Evolutionary conservation across 2,329 filamentous ascomycete species (phyloP).

Genomic region (Endothia cerciana): DNA sequence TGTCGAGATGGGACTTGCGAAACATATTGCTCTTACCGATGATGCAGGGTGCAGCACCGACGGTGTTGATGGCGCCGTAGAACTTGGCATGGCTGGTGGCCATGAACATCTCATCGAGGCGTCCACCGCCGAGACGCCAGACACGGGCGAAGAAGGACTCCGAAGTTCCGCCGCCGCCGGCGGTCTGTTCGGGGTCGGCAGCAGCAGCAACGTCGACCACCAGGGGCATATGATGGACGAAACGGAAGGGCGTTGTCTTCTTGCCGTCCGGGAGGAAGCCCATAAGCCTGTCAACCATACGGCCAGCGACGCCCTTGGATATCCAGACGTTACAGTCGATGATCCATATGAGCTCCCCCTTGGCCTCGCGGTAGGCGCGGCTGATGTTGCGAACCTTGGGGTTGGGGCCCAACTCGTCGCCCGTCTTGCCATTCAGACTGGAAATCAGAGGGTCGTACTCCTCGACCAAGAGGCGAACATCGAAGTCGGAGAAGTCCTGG

Average conservation of each 20-base stretch:
- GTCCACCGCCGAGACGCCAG: constrained; percentile 66
- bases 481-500: constrained; percentile 67
- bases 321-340: constrained; percentile 98
- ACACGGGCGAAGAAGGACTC: constrained; percentile 27
- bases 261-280: constrained; percentile 62
- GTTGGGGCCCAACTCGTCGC: constrained; percentile 78
- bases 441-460: constrained; percentile 76
- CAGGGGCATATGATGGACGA: constrained; percentile 91
- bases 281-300: constrained; percentile 87
- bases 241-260: constrained; percentile 71
- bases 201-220: constrained; percentile 70
- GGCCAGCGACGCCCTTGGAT: constrained; percentile 73
- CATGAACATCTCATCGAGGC: constrained; percentile 94
- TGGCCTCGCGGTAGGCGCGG: constrained; percentile 85
- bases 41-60: constrained; percentile 87
- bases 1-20: constrained; percentile 84
- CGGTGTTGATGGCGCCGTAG: constrained; percentile 95
- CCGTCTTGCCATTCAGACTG: constrained; percentile 50
- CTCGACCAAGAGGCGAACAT: constrained; percentile 78
- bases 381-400: constrained; percentile 99
- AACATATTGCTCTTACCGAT: constrained; percentile 99
- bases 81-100: constrained; percentile 94
- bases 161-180: background rate
- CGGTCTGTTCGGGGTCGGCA: background rate
- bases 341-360: constrained; percentile 88